phyloP scores from a whole-genome alignment of 495 filamentous ascomycete genomes.

The Aspergillus haitiensis region DNA sequence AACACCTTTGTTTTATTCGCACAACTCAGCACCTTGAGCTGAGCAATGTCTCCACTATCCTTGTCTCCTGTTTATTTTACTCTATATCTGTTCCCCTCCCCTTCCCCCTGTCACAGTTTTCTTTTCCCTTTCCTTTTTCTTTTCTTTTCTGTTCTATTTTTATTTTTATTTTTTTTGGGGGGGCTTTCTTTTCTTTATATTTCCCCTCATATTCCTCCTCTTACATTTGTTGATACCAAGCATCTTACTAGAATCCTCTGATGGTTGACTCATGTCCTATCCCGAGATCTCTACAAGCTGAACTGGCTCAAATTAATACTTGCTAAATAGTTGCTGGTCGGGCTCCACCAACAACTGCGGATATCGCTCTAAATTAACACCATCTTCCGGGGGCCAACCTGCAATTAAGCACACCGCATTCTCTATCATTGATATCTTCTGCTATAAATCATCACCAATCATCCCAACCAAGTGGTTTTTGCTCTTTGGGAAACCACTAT shows the following conservation, averaged over 20 bases:
- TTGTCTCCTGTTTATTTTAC: background rate
- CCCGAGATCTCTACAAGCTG: background rate
- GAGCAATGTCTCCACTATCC: background rate
- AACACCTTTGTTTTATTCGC: conserved; percentile 3
- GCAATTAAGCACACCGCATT: background rate
- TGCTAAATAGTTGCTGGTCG: too few relatives aligned
- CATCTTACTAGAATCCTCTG: background rate
- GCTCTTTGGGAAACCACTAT: background rate
- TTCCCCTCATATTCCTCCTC: background rate
- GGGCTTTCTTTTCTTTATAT: too few relatives aligned
- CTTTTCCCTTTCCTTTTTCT: background rate
- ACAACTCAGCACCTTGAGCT: background rate
- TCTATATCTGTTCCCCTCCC: background rate
- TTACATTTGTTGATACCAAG: background rate
- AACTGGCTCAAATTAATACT: too few relatives aligned
- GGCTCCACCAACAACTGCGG: too few relatives aligned
- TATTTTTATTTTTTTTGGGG: background rate
- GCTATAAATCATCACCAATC: too few relatives aligned
- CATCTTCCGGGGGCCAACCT: background rate
- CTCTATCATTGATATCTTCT: too few relatives aligned
- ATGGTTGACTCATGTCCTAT: too few relatives aligned
- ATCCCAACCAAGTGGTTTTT: background rate
- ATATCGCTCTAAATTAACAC: too few relatives aligned
- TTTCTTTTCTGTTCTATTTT: background rate
- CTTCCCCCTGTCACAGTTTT: background rate